These are phyloP conservation scores for Pseudozyma tsukubaensis DNA, from an alignment of 1,284 basidiomycete species.

Conservation along the genomic window DNA sequence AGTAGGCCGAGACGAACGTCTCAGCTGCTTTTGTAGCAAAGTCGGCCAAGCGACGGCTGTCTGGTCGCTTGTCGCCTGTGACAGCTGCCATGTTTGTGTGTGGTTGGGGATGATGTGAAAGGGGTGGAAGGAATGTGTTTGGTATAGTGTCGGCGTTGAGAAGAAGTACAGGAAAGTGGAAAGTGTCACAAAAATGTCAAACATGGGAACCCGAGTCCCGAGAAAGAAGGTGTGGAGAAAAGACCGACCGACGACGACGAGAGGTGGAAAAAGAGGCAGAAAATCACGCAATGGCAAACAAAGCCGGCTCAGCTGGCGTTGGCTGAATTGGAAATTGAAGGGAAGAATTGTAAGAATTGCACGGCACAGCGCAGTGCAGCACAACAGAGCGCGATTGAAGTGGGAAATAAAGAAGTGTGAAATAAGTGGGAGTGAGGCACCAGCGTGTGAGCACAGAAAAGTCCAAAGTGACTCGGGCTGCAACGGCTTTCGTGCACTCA, in stretches of 20 bases:
- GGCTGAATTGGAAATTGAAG: too few species aligned
- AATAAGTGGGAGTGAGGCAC: not conserved
- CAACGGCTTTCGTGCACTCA: too few species aligned
- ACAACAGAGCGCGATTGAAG: not conserved
- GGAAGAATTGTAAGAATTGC: too few species aligned
- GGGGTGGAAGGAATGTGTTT: not conserved
- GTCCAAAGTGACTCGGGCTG: too few species aligned
- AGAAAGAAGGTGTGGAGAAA: not conserved
- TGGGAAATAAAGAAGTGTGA: not conserved
- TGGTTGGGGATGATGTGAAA: not conserved
- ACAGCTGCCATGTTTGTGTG: slow-evolving; percentile 7
- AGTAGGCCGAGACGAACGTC: slow-evolving; percentile 66
- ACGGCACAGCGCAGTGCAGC: too few species aligned
- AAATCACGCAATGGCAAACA: slow-evolving; percentile 23
- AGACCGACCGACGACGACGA: not conserved
- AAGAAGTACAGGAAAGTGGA: not conserved
- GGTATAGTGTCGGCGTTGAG: not conserved
- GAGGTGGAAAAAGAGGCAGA: not conserved
- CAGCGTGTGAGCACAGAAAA: not conserved
- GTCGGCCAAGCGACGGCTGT: slow-evolving; percentile 46
- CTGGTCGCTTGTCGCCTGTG: slow-evolving; percentile 24
- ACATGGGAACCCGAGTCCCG: slow-evolving; percentile 19
- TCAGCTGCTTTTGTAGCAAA: slow-evolving; percentile 65
- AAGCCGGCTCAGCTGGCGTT: too few species aligned
- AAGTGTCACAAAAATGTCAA: not conserved